phyloP scores from a whole-genome alignment of 331 rosid genomes.

The Quercus lobata region DNA sequence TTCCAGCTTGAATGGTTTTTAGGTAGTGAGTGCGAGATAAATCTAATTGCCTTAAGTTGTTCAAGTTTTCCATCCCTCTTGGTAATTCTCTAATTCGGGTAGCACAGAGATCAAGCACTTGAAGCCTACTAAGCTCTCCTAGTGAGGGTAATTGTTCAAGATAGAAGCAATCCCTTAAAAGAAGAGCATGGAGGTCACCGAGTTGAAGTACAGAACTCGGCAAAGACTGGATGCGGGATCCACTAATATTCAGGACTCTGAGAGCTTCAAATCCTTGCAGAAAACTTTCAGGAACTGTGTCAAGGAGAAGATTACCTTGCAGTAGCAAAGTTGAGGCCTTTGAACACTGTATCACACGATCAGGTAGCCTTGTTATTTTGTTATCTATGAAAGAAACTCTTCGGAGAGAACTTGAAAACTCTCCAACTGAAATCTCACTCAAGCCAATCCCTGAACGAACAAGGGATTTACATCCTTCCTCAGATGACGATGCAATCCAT shows the following conservation, averaged over 20 bases:
- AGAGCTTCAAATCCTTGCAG: constrained; percentile 5
- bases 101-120: constrained; percentile 6
- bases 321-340: constrained; percentile 9
- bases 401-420: not conserved
- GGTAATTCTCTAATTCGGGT: constrained; percentile 7
- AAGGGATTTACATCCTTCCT: not conserved
- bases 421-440: not conserved
- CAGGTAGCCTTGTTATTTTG: constrained; percentile 4
- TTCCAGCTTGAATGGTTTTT: constrained; percentile 4
- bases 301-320: constrained; percentile 2
- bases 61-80: constrained; percentile 4
- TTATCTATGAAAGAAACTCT: constrained; percentile 9
- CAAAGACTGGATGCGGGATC: not conserved
- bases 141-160: constrained; percentile 12
- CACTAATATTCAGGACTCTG: constrained; percentile 4
- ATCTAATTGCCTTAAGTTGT: constrained; percentile 6
- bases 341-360: not conserved
- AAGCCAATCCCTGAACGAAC: constrained; percentile 15
- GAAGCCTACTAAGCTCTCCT: constrained; percentile 9
- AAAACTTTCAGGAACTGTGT: not conserved
- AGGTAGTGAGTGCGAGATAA: constrained; percentile 15
- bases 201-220: not conserved
- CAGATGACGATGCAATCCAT: not conserved
- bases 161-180: constrained; percentile 3
- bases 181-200: constrained; percentile 6